Percentiles rank a stretch among this genome's conserved stretches.
phyloP scores from a whole-genome alignment of 164 flowering plant genomes.

The Berberis thunbergii region DNA sequence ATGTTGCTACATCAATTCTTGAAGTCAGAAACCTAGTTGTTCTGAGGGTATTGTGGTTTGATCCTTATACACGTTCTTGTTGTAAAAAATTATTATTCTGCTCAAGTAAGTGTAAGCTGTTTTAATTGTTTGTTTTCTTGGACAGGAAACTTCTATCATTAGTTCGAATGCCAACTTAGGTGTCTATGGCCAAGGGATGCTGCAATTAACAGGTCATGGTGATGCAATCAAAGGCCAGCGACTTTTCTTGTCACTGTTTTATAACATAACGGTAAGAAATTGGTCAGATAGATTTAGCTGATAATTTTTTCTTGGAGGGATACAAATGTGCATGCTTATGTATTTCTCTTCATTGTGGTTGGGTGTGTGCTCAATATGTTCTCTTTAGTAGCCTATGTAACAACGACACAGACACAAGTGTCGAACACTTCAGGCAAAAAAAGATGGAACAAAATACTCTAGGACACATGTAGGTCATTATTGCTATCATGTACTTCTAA shows the following conservation, averaged over 20 bases:
- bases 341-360: background rate
- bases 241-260: conserved; percentile 74
- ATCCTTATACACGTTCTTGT: conserved; percentile 3
- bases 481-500: too few relatives aligned
- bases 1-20: conserved; percentile 69
- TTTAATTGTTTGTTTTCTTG: conserved; percentile 6
- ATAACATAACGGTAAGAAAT: conserved; percentile 74
- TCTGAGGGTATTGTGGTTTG: conserved; percentile 49
- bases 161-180: conserved; percentile 78
- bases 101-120: background rate
- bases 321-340: background rate
- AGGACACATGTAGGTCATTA: too few relatives aligned
- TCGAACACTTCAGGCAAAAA: too few relatives aligned
- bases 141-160: conserved; percentile 72
- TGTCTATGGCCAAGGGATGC: conserved; percentile 79
- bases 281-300: background rate
- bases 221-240: conserved; percentile 84
- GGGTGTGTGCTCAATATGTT: background rate
- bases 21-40: conserved; percentile 88
- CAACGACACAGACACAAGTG: too few relatives aligned
- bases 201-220: conserved; percentile 68
- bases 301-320: background rate
- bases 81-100: background rate
- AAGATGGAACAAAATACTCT: too few relatives aligned
- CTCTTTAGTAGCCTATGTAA: background rate